Percentiles rank a stretch among this genome's conserved stretches.
Conservation (phyloP, 2,329 filamentous ascomycete genomes). For the Talaromyces sp. region DNA sequence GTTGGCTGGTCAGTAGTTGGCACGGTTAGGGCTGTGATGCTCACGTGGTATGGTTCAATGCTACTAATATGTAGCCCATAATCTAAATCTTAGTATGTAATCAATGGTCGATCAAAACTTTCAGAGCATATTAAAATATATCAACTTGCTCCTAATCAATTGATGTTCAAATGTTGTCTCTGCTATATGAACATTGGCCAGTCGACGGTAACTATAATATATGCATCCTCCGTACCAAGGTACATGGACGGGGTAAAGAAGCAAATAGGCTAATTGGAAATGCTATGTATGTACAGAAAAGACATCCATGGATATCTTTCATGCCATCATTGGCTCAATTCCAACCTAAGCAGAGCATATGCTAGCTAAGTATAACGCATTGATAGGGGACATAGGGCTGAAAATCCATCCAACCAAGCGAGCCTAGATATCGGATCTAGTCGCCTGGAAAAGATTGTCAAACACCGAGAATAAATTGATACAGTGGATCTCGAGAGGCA, state of each 20-base stretch:
- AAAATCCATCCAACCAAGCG: neutral
- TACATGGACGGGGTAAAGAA: neutral
- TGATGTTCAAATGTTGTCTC: no score
- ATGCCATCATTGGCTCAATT: neutral
- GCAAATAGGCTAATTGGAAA: neutral
- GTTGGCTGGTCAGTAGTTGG: neutral
- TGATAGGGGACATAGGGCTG: neutral
- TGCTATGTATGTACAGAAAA: neutral
- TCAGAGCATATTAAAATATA: neutral
- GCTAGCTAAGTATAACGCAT: neutral
- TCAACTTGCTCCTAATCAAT: neutral
- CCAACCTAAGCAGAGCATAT: neutral
- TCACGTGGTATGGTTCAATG: neutral
- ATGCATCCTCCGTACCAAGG: no score
- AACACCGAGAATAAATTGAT: neutral
- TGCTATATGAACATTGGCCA: neutral
- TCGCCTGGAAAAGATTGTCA: neutral
- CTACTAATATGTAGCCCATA: neutral
- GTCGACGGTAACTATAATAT: neutral
- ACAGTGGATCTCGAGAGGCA: no score
- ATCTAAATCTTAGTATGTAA: neutral
- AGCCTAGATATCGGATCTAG: neutral
- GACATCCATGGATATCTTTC: neutral
- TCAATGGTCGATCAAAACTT: neutral
- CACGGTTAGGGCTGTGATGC: neutral